These are phyloP conservation scores for Aspergillus cristatus DNA, from an alignment of 495 filamentous ascomycete species.

Conservation along the genomic window DNA sequence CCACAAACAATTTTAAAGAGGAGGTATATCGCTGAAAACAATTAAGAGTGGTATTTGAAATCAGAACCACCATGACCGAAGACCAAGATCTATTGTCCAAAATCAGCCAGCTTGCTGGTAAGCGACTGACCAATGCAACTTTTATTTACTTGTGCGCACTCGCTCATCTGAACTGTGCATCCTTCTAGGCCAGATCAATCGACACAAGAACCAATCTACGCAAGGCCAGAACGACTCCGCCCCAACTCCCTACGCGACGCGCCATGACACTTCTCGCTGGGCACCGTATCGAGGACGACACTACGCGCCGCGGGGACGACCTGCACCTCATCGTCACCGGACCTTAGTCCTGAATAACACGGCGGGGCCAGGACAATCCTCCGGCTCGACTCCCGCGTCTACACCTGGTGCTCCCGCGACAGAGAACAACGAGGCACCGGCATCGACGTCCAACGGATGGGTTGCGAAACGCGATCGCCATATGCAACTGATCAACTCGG, in stretches of 20 bases:
- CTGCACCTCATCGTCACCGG: slow-evolving; percentile 53
- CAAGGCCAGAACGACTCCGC: slow-evolving; percentile 31
- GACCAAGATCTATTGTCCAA: slow-evolving; percentile 65
- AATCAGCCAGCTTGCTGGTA: slow-evolving; percentile 70
- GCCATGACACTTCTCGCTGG: slow-evolving; percentile 35
- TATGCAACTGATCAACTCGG: slow-evolving; percentile 79
- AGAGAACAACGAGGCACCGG: slow-evolving; percentile 24
- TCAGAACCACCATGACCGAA: slow-evolving; percentile 51
- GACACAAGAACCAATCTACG: slow-evolving; percentile 47
- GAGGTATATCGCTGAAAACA: no score
- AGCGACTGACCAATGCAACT: slow-evolving; percentile 13
- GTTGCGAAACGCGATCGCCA: slow-evolving; percentile 75
- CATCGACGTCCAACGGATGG: slow-evolving; percentile 45
- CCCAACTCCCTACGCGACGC: slow-evolving; percentile 25
- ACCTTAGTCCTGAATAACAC: slow-evolving; percentile 64
- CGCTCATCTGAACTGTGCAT: slow-evolving; percentile 16
- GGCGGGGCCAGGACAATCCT: slow-evolving; percentile 3
- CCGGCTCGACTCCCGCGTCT: slow-evolving; percentile 12
- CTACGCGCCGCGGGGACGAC: slow-evolving; percentile 29
- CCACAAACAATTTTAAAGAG: no score
- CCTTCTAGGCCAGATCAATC: slow-evolving; percentile 71
- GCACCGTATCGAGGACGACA: slow-evolving; percentile 38
- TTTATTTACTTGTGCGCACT: slow-evolving; percentile 7
- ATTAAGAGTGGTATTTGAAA: no score
- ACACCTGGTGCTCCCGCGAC: slow-evolving; percentile 26